Base-by-base conservation (phyloP, 2,329 filamentous ascomycete genomes). In the Pezicula carpinea region DNA sequence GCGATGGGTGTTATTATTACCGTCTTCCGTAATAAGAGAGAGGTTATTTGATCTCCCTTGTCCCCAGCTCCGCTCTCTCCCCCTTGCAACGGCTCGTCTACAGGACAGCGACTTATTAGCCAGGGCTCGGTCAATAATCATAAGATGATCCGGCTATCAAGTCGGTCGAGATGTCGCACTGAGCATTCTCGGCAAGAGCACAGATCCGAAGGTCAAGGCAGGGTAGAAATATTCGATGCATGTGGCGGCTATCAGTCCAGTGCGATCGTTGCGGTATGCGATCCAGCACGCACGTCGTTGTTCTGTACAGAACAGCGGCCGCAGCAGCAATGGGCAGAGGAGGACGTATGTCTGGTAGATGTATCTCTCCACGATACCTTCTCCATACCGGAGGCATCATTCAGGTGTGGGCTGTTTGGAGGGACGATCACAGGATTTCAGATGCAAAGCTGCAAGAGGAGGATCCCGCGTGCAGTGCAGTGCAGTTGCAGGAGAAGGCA, bases 391-490 rank as follows among this genome's bases (percentile, higher is more conserved):
- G n/a, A 35, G 33, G 14, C 8, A 8, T 15, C 14, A 18, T 15
- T 35, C 8, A 23, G 38, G 18, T 8, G n/a, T 19, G 19, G 13
- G 32, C 21, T 36, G 43, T 36, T 38, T 44, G 43, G 34, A 38
- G 32, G 22, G 22, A 11, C n/a, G 38, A 23, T 15, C n/a, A 23
- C 22, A 21, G 15, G 26, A 13, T 23, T 40, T 38, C 36, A 45
- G 42, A 50, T 46, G 47, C 44, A 43, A 47, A 50, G 43, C 39
- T 44, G 44, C 41, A 43, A 51, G 47, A 47, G 42, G 49, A 53
- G 42, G 49, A 53, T 53, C 53, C 51, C 51, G 51, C 41, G 42
- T 47, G 48, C 47, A 50, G 39, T 39, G 38, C 53, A 52, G 42
- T 40, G 40, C 39, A 35, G 46, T 42, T 49, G 36, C 39, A 35